Evolutionary conservation across 768 basidiomycete genomes (phyloP), one percentile per base, ranked within the genome.

Genomic region (Suillus paluster): DNA sequence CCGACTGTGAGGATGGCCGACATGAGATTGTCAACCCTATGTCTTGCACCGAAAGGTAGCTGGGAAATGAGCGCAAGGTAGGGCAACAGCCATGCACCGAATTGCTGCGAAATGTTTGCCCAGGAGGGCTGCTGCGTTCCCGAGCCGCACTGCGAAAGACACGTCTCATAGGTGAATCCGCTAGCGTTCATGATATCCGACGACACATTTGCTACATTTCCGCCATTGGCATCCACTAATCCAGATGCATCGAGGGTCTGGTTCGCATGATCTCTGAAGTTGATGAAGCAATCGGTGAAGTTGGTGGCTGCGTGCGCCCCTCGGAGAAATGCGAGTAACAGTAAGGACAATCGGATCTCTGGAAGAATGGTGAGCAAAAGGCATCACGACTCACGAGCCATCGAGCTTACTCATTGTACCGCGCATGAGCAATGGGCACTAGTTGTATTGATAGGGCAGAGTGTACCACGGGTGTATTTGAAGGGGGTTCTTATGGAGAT

Each of bases 51-150:
- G 25, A 82, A 84, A 0, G 82, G 83, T 11, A 84, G 75, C 54
- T 82, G 82, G 0, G 82, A 81, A n/a, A 84, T 69, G 10, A 84
- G 65, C 0, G 83, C 81, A 11, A 84, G 75, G 75, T 80, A 83
- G 5, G 83, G 83, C 5, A 84, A 59, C 4, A 84, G 71, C 83
- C 83, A 84, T 0, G 80, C 65, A 9, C 74, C 71, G 64, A 78
- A 83, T 49, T 80, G 71, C 48, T 79, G 78, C 0, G 73, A 56
- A 49, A 73, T 73, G 4, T 33, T 46, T 5, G n/a, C 30, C 71
- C 71, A 71, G 12, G 21, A 25, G 17, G 70, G 72, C 10, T 62
- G 19, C 8, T 63, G 54, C 8, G 63, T 50, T 2, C 54, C 49
- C 4, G 0, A 3, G 27, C 71, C 68, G 27, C 71, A 72, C 30